Evolutionary conservation across 106 monocot genomes (phyloP).

Genomic region (Dendrobium officinale): DNA sequence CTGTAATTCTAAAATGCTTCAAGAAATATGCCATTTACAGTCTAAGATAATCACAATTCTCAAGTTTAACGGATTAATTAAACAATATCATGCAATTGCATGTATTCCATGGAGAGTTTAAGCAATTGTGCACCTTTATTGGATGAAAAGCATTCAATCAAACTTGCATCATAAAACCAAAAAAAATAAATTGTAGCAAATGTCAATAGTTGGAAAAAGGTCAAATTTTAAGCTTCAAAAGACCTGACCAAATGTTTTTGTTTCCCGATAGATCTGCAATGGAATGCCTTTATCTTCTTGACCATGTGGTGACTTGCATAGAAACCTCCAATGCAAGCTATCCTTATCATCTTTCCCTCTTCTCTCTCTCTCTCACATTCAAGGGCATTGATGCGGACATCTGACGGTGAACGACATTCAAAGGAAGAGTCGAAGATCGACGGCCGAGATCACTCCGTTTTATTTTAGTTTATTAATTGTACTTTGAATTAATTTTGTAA

Average conservation of each 20-base stretch:
- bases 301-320: too few species aligned
- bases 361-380: not conserved
- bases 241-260: not conserved
- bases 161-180: not conserved
- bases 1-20: not conserved
- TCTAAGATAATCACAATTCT: not conserved
- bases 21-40: not conserved
- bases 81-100: not conserved
- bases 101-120: not conserved
- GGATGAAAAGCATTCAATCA: not conserved
- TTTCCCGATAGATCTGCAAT: too few species aligned
- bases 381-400: not conserved
- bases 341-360: not conserved
- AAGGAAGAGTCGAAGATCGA: too few species aligned
- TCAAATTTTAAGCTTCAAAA: not conserved
- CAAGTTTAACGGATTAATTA: not conserved
- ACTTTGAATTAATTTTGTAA: too few species aligned
- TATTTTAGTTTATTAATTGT: too few species aligned
- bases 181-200: not conserved
- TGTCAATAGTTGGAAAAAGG: not conserved
- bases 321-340: too few species aligned
- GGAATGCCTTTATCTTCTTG: too few species aligned
- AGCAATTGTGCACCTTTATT: not conserved
- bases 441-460: too few species aligned
- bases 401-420: too few species aligned